phyloP scores from a whole-genome alignment of 2,329 filamentous ascomycete genomes.

The Sarocladium brachiariae region DNA sequence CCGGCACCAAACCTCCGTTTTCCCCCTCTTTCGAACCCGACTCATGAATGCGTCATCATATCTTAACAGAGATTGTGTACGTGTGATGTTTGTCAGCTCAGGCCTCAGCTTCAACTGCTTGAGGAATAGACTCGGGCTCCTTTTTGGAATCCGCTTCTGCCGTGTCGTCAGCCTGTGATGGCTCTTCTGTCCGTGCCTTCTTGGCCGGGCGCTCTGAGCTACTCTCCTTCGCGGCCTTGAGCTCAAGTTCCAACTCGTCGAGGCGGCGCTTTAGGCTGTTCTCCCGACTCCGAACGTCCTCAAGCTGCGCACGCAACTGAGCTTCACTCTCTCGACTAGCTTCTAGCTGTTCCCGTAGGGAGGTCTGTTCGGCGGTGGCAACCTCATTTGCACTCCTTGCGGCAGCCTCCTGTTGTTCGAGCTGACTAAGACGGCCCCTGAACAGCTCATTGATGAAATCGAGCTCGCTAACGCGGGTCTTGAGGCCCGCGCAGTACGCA shows the following conservation, averaged over 20 bases:
- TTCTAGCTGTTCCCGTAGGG: slow-evolving; percentile 51
- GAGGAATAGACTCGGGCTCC: slow-evolving; percentile 10
- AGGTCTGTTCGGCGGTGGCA: slow-evolving; percentile 46
- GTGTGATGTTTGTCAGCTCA: neutral
- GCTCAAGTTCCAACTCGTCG: slow-evolving; percentile 66
- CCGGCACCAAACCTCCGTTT: neutral
- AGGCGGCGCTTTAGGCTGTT: slow-evolving; percentile 75
- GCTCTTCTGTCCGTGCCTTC: slow-evolving; percentile 3
- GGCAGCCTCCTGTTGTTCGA: slow-evolving; percentile 69
- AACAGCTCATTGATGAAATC: slow-evolving; percentile 90
- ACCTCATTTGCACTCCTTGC: slow-evolving; percentile 55
- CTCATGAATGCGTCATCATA: slow-evolving; percentile 3
- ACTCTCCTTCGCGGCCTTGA: slow-evolving; percentile 14
- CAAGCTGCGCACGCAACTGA: slow-evolving; percentile 55
- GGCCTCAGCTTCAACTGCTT: neutral
- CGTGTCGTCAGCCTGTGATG: neutral
- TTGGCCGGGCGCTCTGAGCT: slow-evolving; percentile 14
- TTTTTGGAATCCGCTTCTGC: slow-evolving; percentile 5
- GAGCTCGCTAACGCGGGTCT: slow-evolving; percentile 89
- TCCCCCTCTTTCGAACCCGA: neutral
- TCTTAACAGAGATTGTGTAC: neutral
- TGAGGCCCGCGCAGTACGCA: slow-evolving; percentile 77
- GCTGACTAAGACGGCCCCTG: slow-evolving; percentile 66
- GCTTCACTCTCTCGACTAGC: slow-evolving; percentile 32
- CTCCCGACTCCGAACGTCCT: slow-evolving; percentile 72